phyloP scores from a whole-genome alignment of 257 asterid genomes.

The Plectranthus barbatus region DNA sequence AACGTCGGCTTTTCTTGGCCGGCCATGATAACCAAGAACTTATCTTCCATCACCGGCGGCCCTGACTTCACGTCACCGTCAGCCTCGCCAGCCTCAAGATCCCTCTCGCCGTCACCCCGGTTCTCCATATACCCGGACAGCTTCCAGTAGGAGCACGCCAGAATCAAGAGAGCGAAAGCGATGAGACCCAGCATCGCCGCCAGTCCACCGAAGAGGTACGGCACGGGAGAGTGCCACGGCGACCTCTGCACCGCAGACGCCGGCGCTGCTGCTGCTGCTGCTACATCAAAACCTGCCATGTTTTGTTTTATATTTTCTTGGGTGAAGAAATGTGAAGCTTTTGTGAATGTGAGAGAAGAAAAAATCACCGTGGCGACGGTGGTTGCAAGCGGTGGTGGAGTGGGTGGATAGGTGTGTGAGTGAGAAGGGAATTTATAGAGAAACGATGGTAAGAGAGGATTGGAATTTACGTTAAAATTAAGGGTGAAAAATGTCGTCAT shows the following conservation, averaged over 20 bases:
- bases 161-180: slow-evolving; percentile 73
- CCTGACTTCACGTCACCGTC: slow-evolving; percentile 16
- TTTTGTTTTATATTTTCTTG: neutral
- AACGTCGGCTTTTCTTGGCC: slow-evolving; percentile 81
- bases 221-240: slow-evolving; percentile 95
- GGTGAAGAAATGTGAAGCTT: neutral
- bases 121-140: slow-evolving; percentile 49
- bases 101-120: slow-evolving; percentile 31
- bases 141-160: slow-evolving; percentile 80
- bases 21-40: slow-evolving; percentile 78
- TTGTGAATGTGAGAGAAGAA: slow-evolving; percentile 1
- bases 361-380: neutral
- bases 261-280: slow-evolving; percentile 13
- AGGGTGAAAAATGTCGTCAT: slow-evolving; percentile 46
- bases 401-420: slow-evolving; percentile 12
- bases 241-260: slow-evolving; percentile 29
- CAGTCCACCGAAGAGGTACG: slow-evolving; percentile 82
- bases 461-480: neutral
- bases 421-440: slow-evolving; percentile 26
- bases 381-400: slow-evolving; percentile 17
- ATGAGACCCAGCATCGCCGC: slow-evolving; percentile 90
- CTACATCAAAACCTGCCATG: slow-evolving; percentile 25
- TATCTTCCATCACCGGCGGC: slow-evolving; percentile 55
- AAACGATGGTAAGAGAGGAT: neutral
- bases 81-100: slow-evolving; percentile 41